Conservation (phyloP, 257 asterid genomes). For the Solanum gandarillasii region DNA sequence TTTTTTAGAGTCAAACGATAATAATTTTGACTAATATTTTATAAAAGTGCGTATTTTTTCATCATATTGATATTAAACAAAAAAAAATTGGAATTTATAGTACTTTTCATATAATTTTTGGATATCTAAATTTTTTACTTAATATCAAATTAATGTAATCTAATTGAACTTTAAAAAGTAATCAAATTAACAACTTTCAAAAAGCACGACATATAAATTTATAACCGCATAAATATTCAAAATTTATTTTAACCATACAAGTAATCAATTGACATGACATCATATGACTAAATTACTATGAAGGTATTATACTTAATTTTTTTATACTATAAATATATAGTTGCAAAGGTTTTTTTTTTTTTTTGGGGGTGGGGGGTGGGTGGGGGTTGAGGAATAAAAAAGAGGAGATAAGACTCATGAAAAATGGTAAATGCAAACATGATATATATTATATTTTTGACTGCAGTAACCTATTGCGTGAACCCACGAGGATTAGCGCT, state of each 20-base stretch:
- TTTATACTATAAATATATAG: neutral
- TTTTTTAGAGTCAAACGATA: too few relatives aligned
- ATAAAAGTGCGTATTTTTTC: too few relatives aligned
- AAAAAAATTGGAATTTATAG: too few relatives aligned
- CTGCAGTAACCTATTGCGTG: constrained; percentile 63
- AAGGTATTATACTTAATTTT: too few relatives aligned
- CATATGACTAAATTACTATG: neutral
- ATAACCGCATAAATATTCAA: neutral
- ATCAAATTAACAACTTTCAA: too few relatives aligned
- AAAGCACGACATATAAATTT: neutral
- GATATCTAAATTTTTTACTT: too few relatives aligned
- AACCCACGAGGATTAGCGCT: constrained; percentile 61
- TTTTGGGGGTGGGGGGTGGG: neutral
- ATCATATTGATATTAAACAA: too few relatives aligned
- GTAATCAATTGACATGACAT: neutral
- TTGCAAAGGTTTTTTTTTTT: neutral
- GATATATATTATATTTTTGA: constrained; percentile 11
- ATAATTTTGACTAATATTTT: too few relatives aligned
- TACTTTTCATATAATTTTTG: too few relatives aligned
- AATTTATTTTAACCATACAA: too few relatives aligned
- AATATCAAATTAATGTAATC: too few relatives aligned
- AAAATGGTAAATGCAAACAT: constrained; percentile 40
- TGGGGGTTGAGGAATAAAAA: constrained; percentile 30
- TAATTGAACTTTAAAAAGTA: too few relatives aligned
- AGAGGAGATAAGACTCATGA: constrained; percentile 65